Base-by-base conservation (phyloP, 495 filamentous ascomycete species). In the Oleoguttula mirabilis region DNA sequence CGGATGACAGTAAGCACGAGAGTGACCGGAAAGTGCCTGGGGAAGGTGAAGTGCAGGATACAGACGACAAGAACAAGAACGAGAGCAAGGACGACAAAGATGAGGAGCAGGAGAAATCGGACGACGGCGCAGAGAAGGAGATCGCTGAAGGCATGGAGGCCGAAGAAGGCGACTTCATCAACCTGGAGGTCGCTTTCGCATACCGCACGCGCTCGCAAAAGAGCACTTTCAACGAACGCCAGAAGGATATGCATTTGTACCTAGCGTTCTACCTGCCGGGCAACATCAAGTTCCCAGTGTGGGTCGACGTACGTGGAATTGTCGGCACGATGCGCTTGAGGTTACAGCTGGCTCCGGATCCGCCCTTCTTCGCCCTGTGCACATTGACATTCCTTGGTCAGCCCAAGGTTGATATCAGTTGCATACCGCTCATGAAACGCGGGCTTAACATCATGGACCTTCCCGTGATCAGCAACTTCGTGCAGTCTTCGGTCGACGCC, bases 351-450 rank as follows among this genome's bases (percentile, higher is more conserved):
- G 75, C 71, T 11, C 79, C 80, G 3, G 79, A 84, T 51, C 80
- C 79, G 3, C 79, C 79, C 0, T 84, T 84, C 60, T 71, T 83
- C 56, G 66, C 72, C 28, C 64, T 84, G 6, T 78, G 71, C 50
- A 84, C 79, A 0, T 52, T 84, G 36, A 82, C 78, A 0, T 75
- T 84, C 48, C 71, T 84, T n/a, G 79, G 79, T n/a, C 80, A 84
- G 55, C 80, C 80, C 0, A 72, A 73, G 50, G 79, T 76, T n/a
- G 72, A 77, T 40, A 55, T 85, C 2, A 73, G 75, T 0, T 83
- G 80, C 47, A 66, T 74, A 10, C 80, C 80, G 3, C 64, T 84
- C 21, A 72, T 70, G 16, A 78, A 77, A 52, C 69, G 73, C 35
- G 73, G 69, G 21, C 64, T 79, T 16, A 82, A 83, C 52, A 62